Evolutionary conservation across 805 yeast genomes (phyloP).

Genomic region (Zygosaccharomyces bailii): DNA sequence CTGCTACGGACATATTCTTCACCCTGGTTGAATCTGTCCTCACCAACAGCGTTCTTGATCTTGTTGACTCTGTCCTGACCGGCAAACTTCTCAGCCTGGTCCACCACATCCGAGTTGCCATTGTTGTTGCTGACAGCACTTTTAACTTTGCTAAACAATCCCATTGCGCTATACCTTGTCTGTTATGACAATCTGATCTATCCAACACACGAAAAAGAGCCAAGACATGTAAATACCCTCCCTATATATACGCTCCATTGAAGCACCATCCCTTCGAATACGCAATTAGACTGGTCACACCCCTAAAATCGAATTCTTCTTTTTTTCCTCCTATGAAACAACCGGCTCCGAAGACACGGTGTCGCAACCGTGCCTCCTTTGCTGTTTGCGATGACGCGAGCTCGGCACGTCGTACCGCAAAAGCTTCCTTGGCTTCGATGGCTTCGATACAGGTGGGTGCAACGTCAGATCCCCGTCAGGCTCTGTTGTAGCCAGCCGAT

Average conservation of each 20-base stretch:
- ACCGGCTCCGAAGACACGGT: slow-evolving; percentile 1
- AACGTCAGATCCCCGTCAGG: slow-evolving; percentile 30
- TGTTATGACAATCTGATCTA: too few relatives aligned
- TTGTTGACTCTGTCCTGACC: slow-evolving; percentile 33
- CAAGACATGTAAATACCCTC: too few relatives aligned
- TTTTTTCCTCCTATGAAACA: background rate
- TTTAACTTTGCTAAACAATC: slow-evolving; percentile 44
- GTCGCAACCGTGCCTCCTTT: background rate
- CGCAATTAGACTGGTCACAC: background rate
- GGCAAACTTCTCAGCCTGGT: slow-evolving; percentile 30
- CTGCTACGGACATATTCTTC: slow-evolving; percentile 31
- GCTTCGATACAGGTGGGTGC: background rate
- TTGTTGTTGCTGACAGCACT: slow-evolving; percentile 29
- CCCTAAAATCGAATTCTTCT: background rate
- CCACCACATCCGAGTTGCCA: slow-evolving; percentile 25
- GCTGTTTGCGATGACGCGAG: background rate
- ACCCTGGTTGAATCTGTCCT: slow-evolving; percentile 31
- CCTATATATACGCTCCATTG: background rate
- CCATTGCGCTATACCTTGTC: slow-evolving; percentile 32
- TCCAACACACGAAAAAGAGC: too few relatives aligned
- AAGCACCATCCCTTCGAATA: background rate
- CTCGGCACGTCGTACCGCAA: background rate
- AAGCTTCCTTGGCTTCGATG: background rate
- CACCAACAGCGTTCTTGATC: slow-evolving; percentile 33
- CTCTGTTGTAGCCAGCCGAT: slow-evolving; percentile 40